A percentile compares a stretch with the other conserved stretches of the same genome.
Conservation (phyloP, 1,284 basidiomycete species). For the Trametes hirsuta region DNA sequence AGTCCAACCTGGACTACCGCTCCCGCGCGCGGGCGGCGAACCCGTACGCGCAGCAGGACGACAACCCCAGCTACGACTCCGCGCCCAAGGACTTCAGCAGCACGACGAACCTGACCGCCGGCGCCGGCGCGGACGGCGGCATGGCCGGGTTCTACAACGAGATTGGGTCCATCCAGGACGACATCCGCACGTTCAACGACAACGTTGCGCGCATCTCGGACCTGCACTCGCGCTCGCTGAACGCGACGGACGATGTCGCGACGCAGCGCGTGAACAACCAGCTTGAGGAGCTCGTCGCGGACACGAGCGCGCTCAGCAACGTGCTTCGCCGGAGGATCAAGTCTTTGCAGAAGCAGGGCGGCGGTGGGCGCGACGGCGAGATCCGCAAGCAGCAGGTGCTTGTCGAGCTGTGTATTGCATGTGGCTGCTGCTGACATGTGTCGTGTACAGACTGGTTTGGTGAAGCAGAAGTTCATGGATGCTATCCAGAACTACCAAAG, state of each 20-base stretch:
- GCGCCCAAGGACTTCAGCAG: constrained; percentile 52
- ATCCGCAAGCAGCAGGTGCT: constrained; percentile 83
- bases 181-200: constrained; percentile 67
- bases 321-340: constrained; percentile 82
- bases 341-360: constrained; percentile 72
- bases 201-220: constrained; percentile 72
- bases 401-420: constrained; percentile 29
- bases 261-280: constrained; percentile 65
- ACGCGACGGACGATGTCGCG: constrained; percentile 75
- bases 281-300: constrained; percentile 74
- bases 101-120: constrained; percentile 50
- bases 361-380: constrained; percentile 77
- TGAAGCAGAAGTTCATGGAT: constrained; percentile 83
- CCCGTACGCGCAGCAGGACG: constrained; percentile 68
- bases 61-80: constrained; percentile 64
- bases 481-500: constrained; percentile 88
- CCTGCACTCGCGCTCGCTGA: constrained; percentile 75
- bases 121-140: constrained; percentile 64
- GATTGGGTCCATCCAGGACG: constrained; percentile 79
- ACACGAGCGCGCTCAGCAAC: constrained; percentile 77
- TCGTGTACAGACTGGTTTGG: constrained; percentile 60
- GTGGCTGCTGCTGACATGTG: not conserved
- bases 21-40: constrained; percentile 44
- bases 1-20: constrained; percentile 54
- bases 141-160: constrained; percentile 79